Evolutionary conservation across 441 rosid genomes (phyloP).

Genomic region (Aleurites moluccanus): DNA sequence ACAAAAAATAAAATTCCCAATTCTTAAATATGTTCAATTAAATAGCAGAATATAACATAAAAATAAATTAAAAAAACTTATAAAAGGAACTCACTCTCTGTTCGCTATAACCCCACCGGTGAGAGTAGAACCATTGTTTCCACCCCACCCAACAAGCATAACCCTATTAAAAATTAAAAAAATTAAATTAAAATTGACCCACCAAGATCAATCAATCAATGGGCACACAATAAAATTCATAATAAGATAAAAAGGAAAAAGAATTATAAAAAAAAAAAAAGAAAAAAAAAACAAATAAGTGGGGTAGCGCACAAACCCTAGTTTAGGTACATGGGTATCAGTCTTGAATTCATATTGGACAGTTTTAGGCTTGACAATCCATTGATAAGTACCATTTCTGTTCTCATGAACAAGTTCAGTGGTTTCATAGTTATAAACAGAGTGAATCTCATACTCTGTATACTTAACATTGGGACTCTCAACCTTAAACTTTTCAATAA

Average conservation of each 20-base stretch:
- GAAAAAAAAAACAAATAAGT: neutral
- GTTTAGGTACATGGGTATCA: conserved; percentile 70
- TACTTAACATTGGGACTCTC: conserved; percentile 86
- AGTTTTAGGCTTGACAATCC: conserved; percentile 84
- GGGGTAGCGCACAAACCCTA: conserved; percentile 52
- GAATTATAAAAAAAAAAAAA: neutral
- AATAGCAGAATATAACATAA: neutral
- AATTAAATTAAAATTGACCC: conserved; percentile 1
- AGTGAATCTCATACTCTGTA: conserved; percentile 57
- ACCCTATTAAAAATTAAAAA: conserved; percentile 44
- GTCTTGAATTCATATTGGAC: conserved; percentile 92
- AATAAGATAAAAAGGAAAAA: neutral
- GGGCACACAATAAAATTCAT: neutral
- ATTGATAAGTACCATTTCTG: conserved; percentile 69
- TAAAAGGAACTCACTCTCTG: conserved; percentile 59
- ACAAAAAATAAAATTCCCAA: neutral
- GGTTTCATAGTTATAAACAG: conserved; percentile 61
- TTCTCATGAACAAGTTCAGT: conserved; percentile 90
- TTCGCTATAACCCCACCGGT: conserved; percentile 88
- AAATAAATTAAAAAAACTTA: neutral
- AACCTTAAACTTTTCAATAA: conserved; percentile 80
- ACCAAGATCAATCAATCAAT: conserved; percentile 9
- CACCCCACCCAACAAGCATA: conserved; percentile 99
- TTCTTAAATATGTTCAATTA: neutral
- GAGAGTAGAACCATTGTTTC: conserved; percentile 86